phyloP scores from a whole-genome alignment of 257 asterid species.

The Rubia yunnanensis region DNA sequence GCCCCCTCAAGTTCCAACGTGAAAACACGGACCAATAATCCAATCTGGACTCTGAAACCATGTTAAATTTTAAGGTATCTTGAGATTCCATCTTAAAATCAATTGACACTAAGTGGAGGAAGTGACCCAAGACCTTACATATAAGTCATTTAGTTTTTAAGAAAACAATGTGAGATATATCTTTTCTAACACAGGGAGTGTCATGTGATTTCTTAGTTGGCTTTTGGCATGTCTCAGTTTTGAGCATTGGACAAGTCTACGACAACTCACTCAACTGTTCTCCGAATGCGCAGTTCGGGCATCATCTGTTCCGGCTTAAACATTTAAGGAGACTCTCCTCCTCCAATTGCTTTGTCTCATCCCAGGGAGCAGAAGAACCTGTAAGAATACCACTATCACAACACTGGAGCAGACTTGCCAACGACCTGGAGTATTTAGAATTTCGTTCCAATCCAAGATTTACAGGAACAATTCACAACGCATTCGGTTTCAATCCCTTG shows the following conservation, averaged over 20 bases:
- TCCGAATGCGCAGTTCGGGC: conserved; percentile 12
- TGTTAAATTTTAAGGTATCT: too few relatives aligned
- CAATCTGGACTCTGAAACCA: too few relatives aligned
- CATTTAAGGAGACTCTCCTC: conserved; percentile 23
- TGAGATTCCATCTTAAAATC: too few relatives aligned
- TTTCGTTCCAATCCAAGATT: conserved; percentile 26
- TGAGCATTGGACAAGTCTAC: conserved; percentile 24
- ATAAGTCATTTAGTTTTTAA: too few relatives aligned
- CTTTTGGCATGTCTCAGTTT: conserved; percentile 29
- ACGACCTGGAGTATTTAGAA: conserved; percentile 23
- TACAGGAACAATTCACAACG: conserved; percentile 17
- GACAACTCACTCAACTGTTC: conserved; percentile 32
- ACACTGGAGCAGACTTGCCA: conserved; percentile 15
- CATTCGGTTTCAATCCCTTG: conserved; percentile 21
- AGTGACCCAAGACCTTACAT: too few relatives aligned
- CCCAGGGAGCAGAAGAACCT: conserved; percentile 7
- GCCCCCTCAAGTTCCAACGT: too few relatives aligned
- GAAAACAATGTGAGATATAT: too few relatives aligned
- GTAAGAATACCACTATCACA: conserved; percentile 10
- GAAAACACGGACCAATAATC: too few relatives aligned
- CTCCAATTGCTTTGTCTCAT: conserved; percentile 25
- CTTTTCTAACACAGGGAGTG: conserved; percentile 19
- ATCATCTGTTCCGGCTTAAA: conserved; percentile 20
- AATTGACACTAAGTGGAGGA: too few relatives aligned
- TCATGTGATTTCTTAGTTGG: conserved; percentile 30